Evolutionary conservation across 208 protist genomes (phyloP), one percentile per base, ranked within the genome.

Genomic region (Crithidia thermophila): DNA sequence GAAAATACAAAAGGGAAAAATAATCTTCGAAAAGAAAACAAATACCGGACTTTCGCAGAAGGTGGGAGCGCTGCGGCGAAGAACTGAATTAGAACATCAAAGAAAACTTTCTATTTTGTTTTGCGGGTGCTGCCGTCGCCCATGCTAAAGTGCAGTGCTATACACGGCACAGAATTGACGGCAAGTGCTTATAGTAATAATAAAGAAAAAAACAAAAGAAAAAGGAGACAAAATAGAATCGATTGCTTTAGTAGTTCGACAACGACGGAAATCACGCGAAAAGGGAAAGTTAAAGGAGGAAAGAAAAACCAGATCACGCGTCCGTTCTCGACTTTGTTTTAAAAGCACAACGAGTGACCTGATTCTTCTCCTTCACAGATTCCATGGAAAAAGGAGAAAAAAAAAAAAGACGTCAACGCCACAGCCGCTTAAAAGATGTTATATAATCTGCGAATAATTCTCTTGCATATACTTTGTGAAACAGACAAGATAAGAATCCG

Each of bases 351-450:
- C n/a, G n/a, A n/a, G n/a, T n/a, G n/a, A n/a, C n/a, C n/a, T n/a
- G n/a, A n/a, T n/a, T n/a, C n/a, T n/a, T n/a, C n/a, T n/a, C n/a
- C n/a, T n/a, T n/a, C n/a, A n/a, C n/a, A n/a, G n/a, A n/a, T n/a
- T n/a, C n/a, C n/a, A n/a, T n/a, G n/a, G n/a, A n/a, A 45, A 58
- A 58, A 45, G 2, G 45, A 58, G 45, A 58, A 33, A 40, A 20
- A 18, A 27, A 14, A 18, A 21, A 40, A 36, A 56, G 18, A 40
- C 31, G 31, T 21, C 31, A 56, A 36, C 36, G 36, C 9, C 36
- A 46, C 9, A n/a, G 18, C n/a, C n/a, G n/a, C n/a, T n/a, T n/a
- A n/a, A n/a, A n/a, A n/a, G n/a, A n/a, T n/a, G n/a, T n/a, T n/a
- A n/a, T n/a, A n/a, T n/a, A n/a, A n/a, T n/a, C n/a, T n/a, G n/a